Base-by-base conservation (phyloP, 1,139 yeast genomes). In the Protomyces lactucae-debilis region DNA sequence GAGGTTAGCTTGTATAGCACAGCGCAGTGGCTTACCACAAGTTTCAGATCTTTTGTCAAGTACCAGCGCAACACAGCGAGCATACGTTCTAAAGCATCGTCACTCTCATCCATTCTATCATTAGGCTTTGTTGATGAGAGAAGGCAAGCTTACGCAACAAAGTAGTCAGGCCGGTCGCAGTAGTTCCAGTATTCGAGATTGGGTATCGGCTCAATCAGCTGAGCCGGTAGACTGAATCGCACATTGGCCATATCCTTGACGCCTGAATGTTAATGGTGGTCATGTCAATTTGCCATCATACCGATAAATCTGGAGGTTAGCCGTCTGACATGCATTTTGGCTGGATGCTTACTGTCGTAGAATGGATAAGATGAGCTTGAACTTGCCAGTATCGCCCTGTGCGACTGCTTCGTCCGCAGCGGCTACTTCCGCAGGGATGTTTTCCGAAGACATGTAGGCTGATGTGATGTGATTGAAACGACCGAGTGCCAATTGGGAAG, bases 31-130 rank as follows among this genome's bases (percentile, higher is more conserved):
- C 64, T 3, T 54, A 60, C 64, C 46, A 65, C 64, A 36, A 63
- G 54, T 25, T 64, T 57, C 12, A 65, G 43, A 45, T 65, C 67
- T 40, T 65, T 88, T 16, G 93, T 84, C 60, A 88, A 83, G 70
- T 87, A 88, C 93, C 95, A 88, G 73, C 79, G 85, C 52, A 87
- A 82, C 48, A 87, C 93, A 0, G 86, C 86, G 66, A 87, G 73
- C 79, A 85, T 82, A 68, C 92, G 78, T 10, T 57, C 65, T 16
- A 65, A 28, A 2, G 63, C 60, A n/a, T 61, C 65, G 8, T 61
- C 65, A 2, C 64, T 32, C 10, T 65, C 67, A 39, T 54, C 57
- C 39, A 65, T 65, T 25, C 57, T 55, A 16, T n/a, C 10, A 5
- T 52, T 35, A 28, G 25, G 16, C n/a, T 35, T 10, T 16, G 6